Evolutionary conservation across 345 rosid genomes (phyloP).

Genomic region (Eucalyptus marginata): DNA sequence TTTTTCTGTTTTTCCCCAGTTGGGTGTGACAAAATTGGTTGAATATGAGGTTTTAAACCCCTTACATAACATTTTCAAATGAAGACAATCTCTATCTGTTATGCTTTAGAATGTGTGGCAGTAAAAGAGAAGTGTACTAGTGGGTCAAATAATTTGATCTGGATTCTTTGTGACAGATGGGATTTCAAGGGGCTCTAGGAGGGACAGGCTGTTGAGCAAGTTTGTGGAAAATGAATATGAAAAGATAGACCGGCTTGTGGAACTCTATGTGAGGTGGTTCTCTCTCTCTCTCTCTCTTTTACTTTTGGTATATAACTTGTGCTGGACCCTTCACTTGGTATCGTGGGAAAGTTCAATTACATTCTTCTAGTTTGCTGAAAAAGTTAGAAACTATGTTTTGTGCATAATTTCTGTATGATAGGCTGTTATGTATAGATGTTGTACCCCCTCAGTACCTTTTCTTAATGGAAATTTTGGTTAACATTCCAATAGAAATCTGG

Average conservation of each 20-base stretch:
- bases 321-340: neutral
- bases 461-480: neutral
- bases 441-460: neutral
- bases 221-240: conserved; percentile 92
- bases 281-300: neutral
- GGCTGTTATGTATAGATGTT: neutral
- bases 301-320: neutral
- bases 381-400: neutral
- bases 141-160: neutral
- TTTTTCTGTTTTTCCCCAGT: neutral
- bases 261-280: conserved; percentile 65
- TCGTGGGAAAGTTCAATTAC: neutral
- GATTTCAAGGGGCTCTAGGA: conserved; percentile 81
- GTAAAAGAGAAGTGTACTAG: neutral
- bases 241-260: conserved; percentile 97
- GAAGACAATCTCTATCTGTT: neutral
- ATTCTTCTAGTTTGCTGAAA: neutral
- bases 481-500: neutral
- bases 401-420: neutral
- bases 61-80: neutral
- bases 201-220: conserved; percentile 83
- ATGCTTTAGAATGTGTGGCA: neutral
- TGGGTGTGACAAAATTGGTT: neutral
- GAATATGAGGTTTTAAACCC: neutral
- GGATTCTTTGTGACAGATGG: conserved; percentile 41